Conservation (phyloP, 2,329 filamentous ascomycete genomes). For the Apiospora arundinis region DNA sequence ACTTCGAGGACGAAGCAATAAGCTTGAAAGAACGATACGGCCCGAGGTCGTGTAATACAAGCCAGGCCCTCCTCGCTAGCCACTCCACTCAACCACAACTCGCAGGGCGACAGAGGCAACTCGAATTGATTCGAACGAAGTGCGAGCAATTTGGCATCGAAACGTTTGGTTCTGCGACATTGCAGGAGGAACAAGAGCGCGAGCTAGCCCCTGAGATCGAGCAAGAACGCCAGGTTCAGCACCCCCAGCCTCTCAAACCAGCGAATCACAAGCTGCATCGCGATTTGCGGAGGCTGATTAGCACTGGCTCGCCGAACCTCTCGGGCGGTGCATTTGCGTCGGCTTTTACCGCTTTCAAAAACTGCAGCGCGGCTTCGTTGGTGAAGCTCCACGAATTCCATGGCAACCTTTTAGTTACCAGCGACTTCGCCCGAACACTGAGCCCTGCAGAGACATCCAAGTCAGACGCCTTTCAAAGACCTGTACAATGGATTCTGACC, state of each 20-base stretch:
- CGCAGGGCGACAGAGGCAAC: slow-evolving; percentile 35
- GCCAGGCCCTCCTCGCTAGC: slow-evolving; percentile 7
- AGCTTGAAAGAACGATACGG: slow-evolving; percentile 59
- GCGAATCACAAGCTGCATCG: slow-evolving; percentile 49
- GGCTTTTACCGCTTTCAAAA: background rate
- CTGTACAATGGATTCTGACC: slow-evolving; percentile 33
- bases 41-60: slow-evolving; percentile 36
- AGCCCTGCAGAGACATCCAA: background rate
- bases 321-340: background rate
- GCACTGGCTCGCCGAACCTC: background rate
- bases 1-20: slow-evolving; percentile 63
- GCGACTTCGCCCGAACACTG: slow-evolving; percentile 18
- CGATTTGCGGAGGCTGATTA: slow-evolving; percentile 49
- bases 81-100: slow-evolving; percentile 17
- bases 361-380: background rate
- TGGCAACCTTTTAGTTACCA: background rate
- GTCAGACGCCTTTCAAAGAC: slow-evolving; percentile 29
- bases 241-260: slow-evolving; percentile 48
- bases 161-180: slow-evolving; percentile 39
- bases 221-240: slow-evolving; percentile 61
- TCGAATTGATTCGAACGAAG: slow-evolving; percentile 38
- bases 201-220: slow-evolving; percentile 71
- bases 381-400: slow-evolving; percentile 1
- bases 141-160: slow-evolving; percentile 45
- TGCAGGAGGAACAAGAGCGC: slow-evolving; percentile 73